Base-by-base conservation (phyloP, 208 protist genomes). In the Balamuthia mandrillaris region DNA sequence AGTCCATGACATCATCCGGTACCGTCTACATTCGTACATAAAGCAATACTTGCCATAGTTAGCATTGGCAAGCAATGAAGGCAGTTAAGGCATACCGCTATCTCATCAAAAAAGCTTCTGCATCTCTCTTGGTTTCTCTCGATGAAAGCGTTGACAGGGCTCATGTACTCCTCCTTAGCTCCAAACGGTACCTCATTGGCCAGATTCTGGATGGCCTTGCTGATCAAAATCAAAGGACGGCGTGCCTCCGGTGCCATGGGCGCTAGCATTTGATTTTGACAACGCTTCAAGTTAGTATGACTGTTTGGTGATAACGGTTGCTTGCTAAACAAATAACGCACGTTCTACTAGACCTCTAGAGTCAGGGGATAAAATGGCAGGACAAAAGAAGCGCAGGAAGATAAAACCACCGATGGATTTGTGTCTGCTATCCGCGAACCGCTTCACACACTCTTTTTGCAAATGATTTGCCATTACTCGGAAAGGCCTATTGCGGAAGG, bases 161-260 rank as follows among this genome's bases (percentile, higher is more conserved):
- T 88, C 90, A 92, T 92, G 65, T 89, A 92, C 18, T 81, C 56
- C 81, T 92, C 90, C 41, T 92, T 92, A 24, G 65, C n/a, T 12
- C 66, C 66, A 68, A 89, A 84, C 16, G n/a, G 42, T 18, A 84
- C 56, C 47, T 87, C 86, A 79, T 92, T 92, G 12, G 86, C 86
- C 10, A 92, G 33, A 44, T 92, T 92, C 75, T 92, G 90, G 1
- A 92, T 18, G 27, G 83, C 70, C 41, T 92, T 92, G 37, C 81
- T 85, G 1, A 91, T 82, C 0, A 92, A 27, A 18, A 92, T 85
- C 3, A 88, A 56, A 3, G 58, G 78, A 44, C 90, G 35, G 65
- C 87, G 72, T 0, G 56, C 12, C 35, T 91, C 87, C 41, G 74
- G 60, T 41, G 83, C 49, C 7, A 90, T 37, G 58, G 58, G 21